Base-by-base conservation (phyloP, 1,139 yeast species). In the Sugiyamaella paludigena region DNA sequence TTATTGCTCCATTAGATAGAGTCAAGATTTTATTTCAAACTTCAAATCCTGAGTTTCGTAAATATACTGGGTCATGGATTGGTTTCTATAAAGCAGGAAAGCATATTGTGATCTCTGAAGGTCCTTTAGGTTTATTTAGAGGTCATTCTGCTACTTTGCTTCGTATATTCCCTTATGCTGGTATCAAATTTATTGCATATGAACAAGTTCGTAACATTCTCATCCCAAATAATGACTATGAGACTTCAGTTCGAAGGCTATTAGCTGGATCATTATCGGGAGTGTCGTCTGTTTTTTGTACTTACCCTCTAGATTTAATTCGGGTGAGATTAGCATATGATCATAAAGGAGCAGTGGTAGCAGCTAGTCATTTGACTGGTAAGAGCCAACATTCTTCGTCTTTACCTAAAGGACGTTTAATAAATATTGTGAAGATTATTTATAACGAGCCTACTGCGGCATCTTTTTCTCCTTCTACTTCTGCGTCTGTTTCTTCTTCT, bases 11-110 rank as follows among this genome's bases (percentile, higher is more conserved):
- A 0, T 69, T 92, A 48, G 99, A 92, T 67, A 77, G 99, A 60
- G 92, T 92, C 55, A 92, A 92, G 70, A 92, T 92, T 59, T 72
- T 92, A 42, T 92, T 92, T 67, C 99, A 92, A 69, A 94, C 99
- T 0, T 82, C 94, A 24, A 91, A 91, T 61, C 98, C 98, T 0
- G 92, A 85, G 53, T 92, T 87, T 61, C 68, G 79, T 34, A 79
- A 84, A 65, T 89, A 81, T 65, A 75, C 96, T 16, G 96, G 97
- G 15, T 81, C 91, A 1, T 79, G 86, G 59, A 69, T 73, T 29
- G 99, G 98, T 1, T 73, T 92, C 47, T 75, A 81, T 51, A 72
- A 74, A 42, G 98, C 98, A 0, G 85, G 85, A 0, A 70, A 71
- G 37, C 77, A 79, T 51, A 91, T 92, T 32, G 80, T 81, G 71